Percentiles rank a stretch among this genome's conserved stretches.
These are phyloP conservation scores for Skeletonema menzelii DNA, from an alignment of 108 stramenopile species.

Conservation along the genomic window DNA sequence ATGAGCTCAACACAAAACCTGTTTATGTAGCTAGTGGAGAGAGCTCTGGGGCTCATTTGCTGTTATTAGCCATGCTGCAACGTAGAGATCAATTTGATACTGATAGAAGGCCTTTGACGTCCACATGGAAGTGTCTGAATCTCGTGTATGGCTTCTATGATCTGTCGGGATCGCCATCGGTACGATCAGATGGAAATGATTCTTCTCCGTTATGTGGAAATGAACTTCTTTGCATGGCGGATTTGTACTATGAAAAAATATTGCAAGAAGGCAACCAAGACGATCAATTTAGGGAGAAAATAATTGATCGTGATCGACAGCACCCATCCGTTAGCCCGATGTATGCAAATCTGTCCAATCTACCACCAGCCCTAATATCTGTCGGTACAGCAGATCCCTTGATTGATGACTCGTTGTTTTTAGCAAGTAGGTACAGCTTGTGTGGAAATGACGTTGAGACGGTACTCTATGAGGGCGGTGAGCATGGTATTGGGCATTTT, in stretches of 20 bases:
- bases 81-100: conserved; percentile 19
- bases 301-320: conserved; percentile 1
- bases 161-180: conserved; percentile 32
- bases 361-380: conserved; percentile 34
- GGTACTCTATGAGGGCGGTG: conserved; percentile 25
- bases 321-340: conserved; percentile 30
- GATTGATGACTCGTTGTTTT: conserved; percentile 33
- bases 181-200: conserved; percentile 21
- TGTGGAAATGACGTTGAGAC: conserved; percentile 26
- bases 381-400: conserved; percentile 45
- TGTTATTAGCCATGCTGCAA: conserved; percentile 38
- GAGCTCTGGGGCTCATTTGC: conserved; percentile 47
- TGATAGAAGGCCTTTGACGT: neutral
- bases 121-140: conserved; percentile 37
- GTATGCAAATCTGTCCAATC: conserved; percentile 33
- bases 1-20: conserved; percentile 19
- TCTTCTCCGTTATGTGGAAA: conserved; percentile 40
- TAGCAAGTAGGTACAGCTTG: conserved; percentile 13
- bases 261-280: neutral
- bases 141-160: conserved; percentile 42
- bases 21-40: conserved; percentile 42
- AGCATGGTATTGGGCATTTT: conserved; percentile 43
- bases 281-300: neutral
- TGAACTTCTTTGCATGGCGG: conserved; percentile 34
- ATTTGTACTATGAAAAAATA: conserved; percentile 19